Evolutionary conservation across 495 filamentous ascomycete genomes (phyloP).

Genomic region (Talaromyces nanjingensis): DNA sequence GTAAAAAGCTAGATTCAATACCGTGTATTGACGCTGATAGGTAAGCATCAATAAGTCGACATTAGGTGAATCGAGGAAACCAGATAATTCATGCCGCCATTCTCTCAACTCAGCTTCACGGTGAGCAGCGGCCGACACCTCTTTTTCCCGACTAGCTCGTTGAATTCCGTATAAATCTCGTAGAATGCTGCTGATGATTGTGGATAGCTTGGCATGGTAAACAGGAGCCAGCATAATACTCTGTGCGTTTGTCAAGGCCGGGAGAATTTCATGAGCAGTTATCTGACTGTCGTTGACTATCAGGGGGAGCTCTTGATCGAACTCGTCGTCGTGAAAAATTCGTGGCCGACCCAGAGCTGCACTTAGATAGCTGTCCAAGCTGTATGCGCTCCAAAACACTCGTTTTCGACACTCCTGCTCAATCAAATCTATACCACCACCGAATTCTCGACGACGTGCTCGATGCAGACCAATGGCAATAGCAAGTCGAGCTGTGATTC

Average conservation of each 20-base stretch:
- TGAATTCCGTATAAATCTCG: not conserved
- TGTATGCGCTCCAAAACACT: not conserved
- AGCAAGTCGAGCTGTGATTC: not conserved
- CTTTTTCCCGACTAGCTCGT: not conserved
- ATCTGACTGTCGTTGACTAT: conserved; percentile 16
- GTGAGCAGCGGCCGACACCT: not conserved
- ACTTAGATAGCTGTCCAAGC: not conserved
- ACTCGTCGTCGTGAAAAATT: not conserved
- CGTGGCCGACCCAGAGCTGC: not conserved
- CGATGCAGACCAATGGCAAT: not conserved
- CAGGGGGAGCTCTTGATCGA: not conserved
- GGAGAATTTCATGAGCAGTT: conserved; percentile 22
- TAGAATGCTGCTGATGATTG: not conserved
- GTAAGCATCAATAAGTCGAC: not conserved
- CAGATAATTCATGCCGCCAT: not conserved
- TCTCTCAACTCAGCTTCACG: not conserved
- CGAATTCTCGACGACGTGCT: not conserved
- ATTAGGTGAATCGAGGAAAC: not conserved
- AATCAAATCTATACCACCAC: not conserved
- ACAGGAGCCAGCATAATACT: conserved; percentile 36
- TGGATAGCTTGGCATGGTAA: conserved; percentile 27
- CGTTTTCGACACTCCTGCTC: not conserved
- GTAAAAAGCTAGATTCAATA: not conserved
- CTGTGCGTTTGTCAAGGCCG: conserved; percentile 17
- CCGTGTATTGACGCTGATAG: not conserved